These are phyloP conservation scores for Irpex rosettiformis DNA, from an alignment of 1,284 basidiomycete genomes.

Conservation along the genomic window DNA sequence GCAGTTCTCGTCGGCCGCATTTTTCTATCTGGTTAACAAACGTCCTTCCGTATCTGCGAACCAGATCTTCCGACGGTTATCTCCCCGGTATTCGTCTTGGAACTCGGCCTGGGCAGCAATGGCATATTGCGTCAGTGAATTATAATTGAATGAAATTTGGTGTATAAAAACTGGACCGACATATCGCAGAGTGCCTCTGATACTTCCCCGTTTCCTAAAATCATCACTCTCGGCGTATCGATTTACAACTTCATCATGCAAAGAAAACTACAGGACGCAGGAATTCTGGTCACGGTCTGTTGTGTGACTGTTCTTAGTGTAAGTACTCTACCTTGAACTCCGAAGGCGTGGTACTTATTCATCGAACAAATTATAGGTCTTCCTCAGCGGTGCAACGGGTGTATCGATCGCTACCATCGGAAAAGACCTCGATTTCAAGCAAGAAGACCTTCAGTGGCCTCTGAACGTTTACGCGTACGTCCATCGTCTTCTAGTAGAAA, in stretches of 20 bases:
- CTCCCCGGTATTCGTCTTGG: neutral
- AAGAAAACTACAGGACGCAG: conserved; percentile 8
- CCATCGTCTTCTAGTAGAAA: neutral
- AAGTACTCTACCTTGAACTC: neutral
- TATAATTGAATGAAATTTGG: neutral
- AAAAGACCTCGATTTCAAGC: conserved; percentile 31
- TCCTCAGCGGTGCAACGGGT: conserved; percentile 38
- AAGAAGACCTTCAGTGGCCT: conserved; percentile 40
- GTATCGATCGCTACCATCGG: conserved; percentile 42
- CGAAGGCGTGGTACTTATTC: neutral
- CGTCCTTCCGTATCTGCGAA: neutral
- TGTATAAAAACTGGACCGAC: neutral
- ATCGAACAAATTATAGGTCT: conserved; percentile 25
- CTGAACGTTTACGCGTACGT: conserved; percentile 38
- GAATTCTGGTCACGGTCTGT: conserved; percentile 15
- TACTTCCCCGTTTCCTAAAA: neutral
- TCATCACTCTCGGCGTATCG: neutral
- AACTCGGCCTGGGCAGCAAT: neutral
- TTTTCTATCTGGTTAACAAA: neutral
- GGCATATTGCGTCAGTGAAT: neutral
- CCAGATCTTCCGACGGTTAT: neutral
- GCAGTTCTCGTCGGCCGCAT: neutral
- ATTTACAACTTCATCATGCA: neutral
- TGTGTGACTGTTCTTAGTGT: conserved; percentile 19
- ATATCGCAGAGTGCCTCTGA: neutral